These are phyloP conservation scores for Russula olivacea DNA, from an alignment of 768 basidiomycete genomes.

Conservation along the genomic window DNA sequence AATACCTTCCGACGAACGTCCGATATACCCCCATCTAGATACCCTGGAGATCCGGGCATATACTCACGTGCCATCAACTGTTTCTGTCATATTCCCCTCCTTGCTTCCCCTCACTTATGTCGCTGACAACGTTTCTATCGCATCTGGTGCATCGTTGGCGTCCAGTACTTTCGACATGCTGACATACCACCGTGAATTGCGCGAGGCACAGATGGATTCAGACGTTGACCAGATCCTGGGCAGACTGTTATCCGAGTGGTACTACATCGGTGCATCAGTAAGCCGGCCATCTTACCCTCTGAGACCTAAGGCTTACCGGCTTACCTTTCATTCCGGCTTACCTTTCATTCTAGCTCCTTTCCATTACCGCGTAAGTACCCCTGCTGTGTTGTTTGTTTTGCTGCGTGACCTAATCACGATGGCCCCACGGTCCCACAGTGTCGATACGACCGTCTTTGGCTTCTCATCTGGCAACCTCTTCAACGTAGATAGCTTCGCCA, in stretches of 20 bases:
- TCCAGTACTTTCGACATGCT: constrained; percentile 45
- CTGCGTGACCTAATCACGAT: constrained; percentile 2
- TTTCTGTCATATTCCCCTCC: constrained; percentile 22
- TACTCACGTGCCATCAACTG: not conserved
- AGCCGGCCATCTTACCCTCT: constrained; percentile 26
- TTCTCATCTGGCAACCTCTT: constrained; percentile 49
- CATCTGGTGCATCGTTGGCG: constrained; percentile 28
- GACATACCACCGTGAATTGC: constrained; percentile 52
- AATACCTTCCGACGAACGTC: constrained; percentile 13
- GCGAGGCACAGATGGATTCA: constrained; percentile 40
- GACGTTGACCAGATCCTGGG: constrained; percentile 47
- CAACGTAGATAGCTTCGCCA: constrained; percentile 41
- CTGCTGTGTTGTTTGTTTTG: not conserved
- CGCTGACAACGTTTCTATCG: constrained; percentile 36
- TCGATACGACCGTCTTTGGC: constrained; percentile 57
- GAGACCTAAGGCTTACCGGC: not conserved
- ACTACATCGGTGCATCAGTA: constrained; percentile 56
- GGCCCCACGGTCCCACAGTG: constrained; percentile 25
- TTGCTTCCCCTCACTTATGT: constrained; percentile 15
- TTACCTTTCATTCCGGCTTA: constrained; percentile 35
- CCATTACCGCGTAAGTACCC: constrained; percentile 48
- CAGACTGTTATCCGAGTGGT: constrained; percentile 57
- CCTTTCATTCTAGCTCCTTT: constrained; percentile 43
- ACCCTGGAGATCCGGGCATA: constrained; percentile 19
- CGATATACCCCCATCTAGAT: constrained; percentile 1